These are phyloP conservation scores for Lumnitzera littorea DNA, from an alignment of 345 rosid genomes.

Conservation along the genomic window DNA sequence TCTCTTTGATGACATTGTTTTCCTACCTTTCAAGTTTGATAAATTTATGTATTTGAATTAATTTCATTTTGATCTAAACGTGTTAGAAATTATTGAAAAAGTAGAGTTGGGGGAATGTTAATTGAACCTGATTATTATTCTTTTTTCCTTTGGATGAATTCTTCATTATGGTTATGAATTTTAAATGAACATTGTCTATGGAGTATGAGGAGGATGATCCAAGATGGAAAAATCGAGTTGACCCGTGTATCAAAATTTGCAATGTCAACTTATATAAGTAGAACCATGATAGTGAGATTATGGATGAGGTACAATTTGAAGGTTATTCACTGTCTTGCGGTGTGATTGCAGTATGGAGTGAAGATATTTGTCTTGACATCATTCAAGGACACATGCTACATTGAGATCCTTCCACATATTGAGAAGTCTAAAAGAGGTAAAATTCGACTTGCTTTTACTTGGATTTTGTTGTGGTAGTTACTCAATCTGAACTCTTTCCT, in stretches of 20 bases:
- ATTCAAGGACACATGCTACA: constrained; percentile 83
- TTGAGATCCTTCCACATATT: constrained; percentile 70
- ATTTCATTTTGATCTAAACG: too few relatives aligned
- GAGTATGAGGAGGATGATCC: too few relatives aligned
- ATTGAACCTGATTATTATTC: not conserved
- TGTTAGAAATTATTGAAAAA: too few relatives aligned
- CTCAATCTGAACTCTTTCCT: not conserved
- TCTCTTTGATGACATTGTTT: too few relatives aligned
- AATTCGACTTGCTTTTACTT: not conserved
- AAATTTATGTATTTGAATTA: too few relatives aligned
- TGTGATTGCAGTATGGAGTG: constrained; percentile 64
- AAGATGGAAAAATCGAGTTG: too few relatives aligned
- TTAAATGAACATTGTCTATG: too few relatives aligned
- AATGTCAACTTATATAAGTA: not conserved
- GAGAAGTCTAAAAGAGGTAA: constrained; percentile 72
- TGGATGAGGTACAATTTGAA: too few relatives aligned
- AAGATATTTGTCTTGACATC: constrained; percentile 85
- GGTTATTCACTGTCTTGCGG: not conserved
- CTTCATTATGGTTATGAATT: too few relatives aligned
- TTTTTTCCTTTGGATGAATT: not conserved
- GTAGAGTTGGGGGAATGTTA: not conserved
- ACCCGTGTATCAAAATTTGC: too few relatives aligned
- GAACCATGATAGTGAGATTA: not conserved
- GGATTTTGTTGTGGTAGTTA: not conserved
- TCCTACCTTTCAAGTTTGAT: too few relatives aligned